Conservation (phyloP, 1,139 yeast species). For the Scheffersomyces stambukii region DNA sequence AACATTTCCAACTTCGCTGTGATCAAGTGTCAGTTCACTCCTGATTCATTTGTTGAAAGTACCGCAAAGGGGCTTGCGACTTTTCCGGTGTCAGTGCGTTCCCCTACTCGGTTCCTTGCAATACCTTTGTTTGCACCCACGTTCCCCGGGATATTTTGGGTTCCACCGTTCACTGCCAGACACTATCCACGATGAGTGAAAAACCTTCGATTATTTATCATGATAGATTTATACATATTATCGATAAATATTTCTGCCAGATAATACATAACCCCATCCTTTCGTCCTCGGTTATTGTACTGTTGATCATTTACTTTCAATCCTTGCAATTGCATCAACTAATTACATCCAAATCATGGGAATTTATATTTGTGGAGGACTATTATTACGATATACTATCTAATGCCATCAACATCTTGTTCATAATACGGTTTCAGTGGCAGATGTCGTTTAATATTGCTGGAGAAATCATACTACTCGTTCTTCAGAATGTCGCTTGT, state of each 20-base stretch:
- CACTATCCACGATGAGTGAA: no score
- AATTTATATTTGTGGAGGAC: conserved; percentile 1
- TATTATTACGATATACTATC: conserved; percentile 14
- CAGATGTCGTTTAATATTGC: conserved; percentile 2
- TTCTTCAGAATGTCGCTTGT: conserved; percentile 4
- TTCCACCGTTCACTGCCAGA: no score
- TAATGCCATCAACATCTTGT: conserved; percentile 18
- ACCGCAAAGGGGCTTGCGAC: no score
- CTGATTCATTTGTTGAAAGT: no score
- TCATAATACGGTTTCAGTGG: conserved; percentile 16
- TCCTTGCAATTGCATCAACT: conserved; percentile 1
- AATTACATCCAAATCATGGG: conserved; percentile 1
- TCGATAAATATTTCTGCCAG: conserved; percentile 10
- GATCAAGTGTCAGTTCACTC: no score
- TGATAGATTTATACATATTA: conserved; percentile 6
- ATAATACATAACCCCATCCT: conserved; percentile 46
- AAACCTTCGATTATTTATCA: no score
- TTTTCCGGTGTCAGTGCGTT: no score
- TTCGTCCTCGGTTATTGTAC: conserved; percentile 65
- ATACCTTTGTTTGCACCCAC: no score
- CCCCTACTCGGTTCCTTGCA: no score
- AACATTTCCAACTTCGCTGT: no score
- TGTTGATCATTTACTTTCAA: conserved; percentile 35
- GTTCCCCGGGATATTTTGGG: no score
- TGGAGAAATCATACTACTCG: conserved; percentile 8